A percentile compares a stretch with the other conserved stretches of the same genome.
Evolutionary conservation across 352 stramenopile genomes (phyloP).

Genomic region (Phytophthora melonis): DNA sequence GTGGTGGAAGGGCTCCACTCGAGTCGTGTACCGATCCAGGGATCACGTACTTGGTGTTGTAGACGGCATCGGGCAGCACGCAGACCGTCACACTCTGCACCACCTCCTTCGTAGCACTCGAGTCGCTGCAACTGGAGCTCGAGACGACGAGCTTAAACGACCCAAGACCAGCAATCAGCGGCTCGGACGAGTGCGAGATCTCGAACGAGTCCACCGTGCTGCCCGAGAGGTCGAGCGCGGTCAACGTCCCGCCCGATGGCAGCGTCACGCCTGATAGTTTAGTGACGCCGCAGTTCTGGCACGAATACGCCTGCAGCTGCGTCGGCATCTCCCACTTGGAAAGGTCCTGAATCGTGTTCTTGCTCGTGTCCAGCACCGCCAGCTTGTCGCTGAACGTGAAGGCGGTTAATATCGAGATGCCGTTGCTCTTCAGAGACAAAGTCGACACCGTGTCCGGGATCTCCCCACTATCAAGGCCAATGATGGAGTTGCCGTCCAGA

Average conservation of each 20-base stretch:
- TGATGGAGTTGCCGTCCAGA: slow-evolving; percentile 39
- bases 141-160: slow-evolving; percentile 34
- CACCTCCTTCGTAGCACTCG: slow-evolving; percentile 27
- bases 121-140: slow-evolving; percentile 37
- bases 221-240: slow-evolving; percentile 37
- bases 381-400: slow-evolving; percentile 41
- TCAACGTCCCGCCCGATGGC: slow-evolving; percentile 32
- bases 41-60: slow-evolving; percentile 43
- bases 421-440: slow-evolving; percentile 43
- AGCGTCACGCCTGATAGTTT: slow-evolving; percentile 43
- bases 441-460: slow-evolving; percentile 33
- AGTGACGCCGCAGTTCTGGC: slow-evolving; percentile 35
- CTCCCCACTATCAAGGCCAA: slow-evolving; percentile 22
- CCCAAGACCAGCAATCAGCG: slow-evolving; percentile 19
- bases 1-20: not conserved
- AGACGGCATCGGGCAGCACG: slow-evolving; percentile 45
- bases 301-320: slow-evolving; percentile 41
- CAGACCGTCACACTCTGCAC: slow-evolving; percentile 36
- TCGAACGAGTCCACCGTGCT: slow-evolving; percentile 41
- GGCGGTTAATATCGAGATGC: slow-evolving; percentile 23
- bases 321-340: slow-evolving; percentile 49
- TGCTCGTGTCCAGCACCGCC: slow-evolving; percentile 37
- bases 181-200: slow-evolving; percentile 32
- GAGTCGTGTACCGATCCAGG: slow-evolving; percentile 5
- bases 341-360: slow-evolving; percentile 40